Conservation (phyloP, 345 rosid species). For the Citropsis articulata region DNA sequence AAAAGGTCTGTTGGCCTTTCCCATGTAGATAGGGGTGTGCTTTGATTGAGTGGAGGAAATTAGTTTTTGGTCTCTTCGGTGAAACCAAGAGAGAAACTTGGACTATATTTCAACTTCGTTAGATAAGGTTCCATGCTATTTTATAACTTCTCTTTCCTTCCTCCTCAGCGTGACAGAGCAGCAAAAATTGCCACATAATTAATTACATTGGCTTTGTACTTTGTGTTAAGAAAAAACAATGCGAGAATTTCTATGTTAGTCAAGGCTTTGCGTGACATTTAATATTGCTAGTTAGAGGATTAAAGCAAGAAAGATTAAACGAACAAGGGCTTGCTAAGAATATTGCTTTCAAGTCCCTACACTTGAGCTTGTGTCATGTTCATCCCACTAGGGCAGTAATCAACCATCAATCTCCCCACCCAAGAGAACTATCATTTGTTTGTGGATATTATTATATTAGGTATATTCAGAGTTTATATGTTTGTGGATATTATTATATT, state of each 20-base stretch:
- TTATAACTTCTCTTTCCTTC: neutral
- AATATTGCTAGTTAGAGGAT: neutral
- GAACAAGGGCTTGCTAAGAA: neutral
- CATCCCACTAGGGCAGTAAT: neutral
- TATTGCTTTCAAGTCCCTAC: neutral
- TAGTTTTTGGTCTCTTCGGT: conserved; percentile 33
- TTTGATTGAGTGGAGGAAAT: conserved; percentile 66
- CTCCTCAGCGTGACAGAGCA: neutral
- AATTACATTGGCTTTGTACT: neutral
- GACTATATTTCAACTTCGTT: conserved; percentile 15
- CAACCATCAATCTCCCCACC: neutral
- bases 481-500: too few relatives aligned
- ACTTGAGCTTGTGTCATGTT: neutral
- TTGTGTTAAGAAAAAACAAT: neutral
- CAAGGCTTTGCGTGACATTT: neutral
- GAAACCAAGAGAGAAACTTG: conserved; percentile 38
- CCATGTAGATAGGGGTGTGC: conserved; percentile 77
- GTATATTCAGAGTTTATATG: neutral
- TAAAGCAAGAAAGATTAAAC: neutral
- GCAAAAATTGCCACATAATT: neutral
- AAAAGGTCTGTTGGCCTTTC: conserved; percentile 48
- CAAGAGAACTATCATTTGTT: neutral
- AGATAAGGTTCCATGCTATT: conserved; percentile 30
- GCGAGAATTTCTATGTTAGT: neutral
- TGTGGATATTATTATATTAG: neutral